phyloP scores from a whole-genome alignment of 2,329 filamentous ascomycete species.

The Trichoderma koningii region DNA sequence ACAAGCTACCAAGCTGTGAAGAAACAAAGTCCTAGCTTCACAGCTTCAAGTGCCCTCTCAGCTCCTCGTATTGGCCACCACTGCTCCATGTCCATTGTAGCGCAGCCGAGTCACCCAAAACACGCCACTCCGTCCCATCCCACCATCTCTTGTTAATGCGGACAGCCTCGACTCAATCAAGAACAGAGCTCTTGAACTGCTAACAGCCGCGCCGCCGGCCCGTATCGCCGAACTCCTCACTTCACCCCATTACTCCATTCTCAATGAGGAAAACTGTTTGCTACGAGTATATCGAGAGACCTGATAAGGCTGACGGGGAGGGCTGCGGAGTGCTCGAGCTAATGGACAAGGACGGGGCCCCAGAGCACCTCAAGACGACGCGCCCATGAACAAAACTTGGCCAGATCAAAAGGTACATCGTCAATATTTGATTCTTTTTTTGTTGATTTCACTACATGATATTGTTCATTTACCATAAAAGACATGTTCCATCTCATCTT shows the following conservation, averaged over 20 bases:
- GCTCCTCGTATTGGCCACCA: not conserved
- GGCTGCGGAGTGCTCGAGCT: not conserved
- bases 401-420: not conserved
- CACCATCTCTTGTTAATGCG: not conserved
- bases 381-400: not conserved
- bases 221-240: conserved; percentile 4
- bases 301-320: not conserved
- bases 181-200: too few relatives aligned
- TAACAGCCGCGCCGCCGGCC: not conserved
- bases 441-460: not conserved
- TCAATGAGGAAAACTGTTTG: not conserved
- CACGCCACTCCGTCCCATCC: not conserved
- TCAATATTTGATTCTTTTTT: not conserved
- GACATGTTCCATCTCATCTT: conserved; percentile 11
- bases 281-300: not conserved
- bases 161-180: too few relatives aligned
- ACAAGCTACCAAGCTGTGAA: too few relatives aligned
- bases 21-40: too few relatives aligned
- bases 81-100: too few relatives aligned
- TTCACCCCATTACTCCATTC: too few relatives aligned
- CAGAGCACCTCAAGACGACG: not conserved
- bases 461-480: conserved; percentile 20
- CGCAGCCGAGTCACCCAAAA: not conserved
- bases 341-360: not conserved
- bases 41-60: too few relatives aligned